Percentiles rank a stretch among this genome's conserved stretches.
Conservation (phyloP, 169 alveolate species). For the Plasmodium inui region DNA sequence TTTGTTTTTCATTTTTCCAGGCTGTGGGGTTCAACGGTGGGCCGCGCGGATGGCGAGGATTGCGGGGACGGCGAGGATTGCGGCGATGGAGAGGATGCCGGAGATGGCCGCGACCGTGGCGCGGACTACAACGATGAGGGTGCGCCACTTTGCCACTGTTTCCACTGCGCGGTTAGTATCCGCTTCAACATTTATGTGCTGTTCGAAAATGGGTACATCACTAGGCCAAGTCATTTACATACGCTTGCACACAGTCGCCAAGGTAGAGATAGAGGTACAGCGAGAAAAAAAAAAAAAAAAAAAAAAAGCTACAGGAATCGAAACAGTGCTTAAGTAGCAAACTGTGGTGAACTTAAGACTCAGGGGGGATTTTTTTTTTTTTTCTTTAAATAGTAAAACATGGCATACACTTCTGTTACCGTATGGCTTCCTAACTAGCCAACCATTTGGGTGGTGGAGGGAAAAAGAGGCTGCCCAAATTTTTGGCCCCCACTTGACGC, state of each 20-base stretch:
- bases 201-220: neutral
- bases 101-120: neutral
- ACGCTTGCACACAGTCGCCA: neutral
- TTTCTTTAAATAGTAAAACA: neutral
- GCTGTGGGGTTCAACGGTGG: neutral
- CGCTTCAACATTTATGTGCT: neutral
- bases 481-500: neutral
- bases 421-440: neutral
- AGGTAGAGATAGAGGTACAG: neutral
- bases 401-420: neutral
- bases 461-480: neutral
- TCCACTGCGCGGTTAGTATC: neutral
- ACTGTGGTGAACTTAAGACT: neutral
- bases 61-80: neutral
- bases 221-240: neutral
- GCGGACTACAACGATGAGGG: neutral
- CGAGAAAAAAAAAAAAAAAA: neutral
- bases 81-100: neutral
- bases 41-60: neutral
- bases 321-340: neutral
- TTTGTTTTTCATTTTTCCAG: slow-evolving; percentile 60
- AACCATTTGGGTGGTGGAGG: neutral
- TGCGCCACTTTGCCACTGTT: neutral
- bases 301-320: neutral
- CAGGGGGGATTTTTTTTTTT: neutral